Conservation (phyloP, 352 stramenopile species). For the Phytopythium boreale region DNA sequence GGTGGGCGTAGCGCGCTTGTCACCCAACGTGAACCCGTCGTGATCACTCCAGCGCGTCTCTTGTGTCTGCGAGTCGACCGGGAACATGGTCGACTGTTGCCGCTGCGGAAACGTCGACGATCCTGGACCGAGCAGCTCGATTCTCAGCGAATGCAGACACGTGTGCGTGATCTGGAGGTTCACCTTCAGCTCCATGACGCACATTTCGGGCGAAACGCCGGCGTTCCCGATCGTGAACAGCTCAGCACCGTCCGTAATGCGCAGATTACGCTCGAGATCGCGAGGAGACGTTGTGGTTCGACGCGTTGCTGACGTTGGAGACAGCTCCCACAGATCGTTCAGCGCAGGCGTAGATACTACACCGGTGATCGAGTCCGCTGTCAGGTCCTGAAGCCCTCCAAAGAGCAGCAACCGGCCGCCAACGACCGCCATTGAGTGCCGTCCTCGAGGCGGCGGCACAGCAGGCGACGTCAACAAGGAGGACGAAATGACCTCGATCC, state of each 20-base stretch:
- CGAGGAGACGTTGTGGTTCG: constrained; percentile 29
- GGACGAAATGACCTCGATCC: constrained; percentile 35
- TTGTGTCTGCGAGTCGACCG: constrained; percentile 24
- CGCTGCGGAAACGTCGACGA: constrained; percentile 48
- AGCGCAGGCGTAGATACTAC: constrained; percentile 22
- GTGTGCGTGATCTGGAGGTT: constrained; percentile 51
- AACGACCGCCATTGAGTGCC: constrained; percentile 54
- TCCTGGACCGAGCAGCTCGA: constrained; percentile 62
- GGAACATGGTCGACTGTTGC: constrained; percentile 39
- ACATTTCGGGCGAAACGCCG: constrained; percentile 29
- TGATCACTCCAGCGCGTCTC: constrained; percentile 49
- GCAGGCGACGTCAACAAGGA: background rate
- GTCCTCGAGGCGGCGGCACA: constrained; percentile 40
- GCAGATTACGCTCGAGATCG: constrained; percentile 32
- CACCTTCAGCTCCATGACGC: constrained; percentile 42
- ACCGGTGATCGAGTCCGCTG: background rate
- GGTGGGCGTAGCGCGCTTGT: constrained; percentile 29
- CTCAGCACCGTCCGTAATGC: constrained; percentile 46
- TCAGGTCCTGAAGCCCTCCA: constrained; percentile 35
- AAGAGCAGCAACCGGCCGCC: constrained; percentile 53
- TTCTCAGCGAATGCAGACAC: constrained; percentile 44
- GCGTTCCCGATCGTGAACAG: constrained; percentile 46
- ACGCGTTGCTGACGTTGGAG: constrained; percentile 37
- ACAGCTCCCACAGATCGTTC: constrained; percentile 68
- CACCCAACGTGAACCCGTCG: constrained; percentile 21